Base-by-base conservation (phyloP, 177 flowering plant species). In the Vitis hybrid region DNA sequence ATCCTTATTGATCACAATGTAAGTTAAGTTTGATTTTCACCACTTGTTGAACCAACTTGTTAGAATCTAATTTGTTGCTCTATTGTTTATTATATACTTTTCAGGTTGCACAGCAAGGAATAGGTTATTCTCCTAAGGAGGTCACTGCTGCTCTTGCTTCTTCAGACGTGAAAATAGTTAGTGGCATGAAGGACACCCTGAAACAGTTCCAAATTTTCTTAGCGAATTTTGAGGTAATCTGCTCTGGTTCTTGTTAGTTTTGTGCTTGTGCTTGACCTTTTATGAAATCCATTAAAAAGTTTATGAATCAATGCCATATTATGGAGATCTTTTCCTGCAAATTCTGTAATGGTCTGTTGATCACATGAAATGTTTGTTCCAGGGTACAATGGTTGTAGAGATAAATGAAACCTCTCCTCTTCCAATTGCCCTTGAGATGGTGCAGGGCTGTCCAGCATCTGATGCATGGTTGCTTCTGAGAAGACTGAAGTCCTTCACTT, bases 361-460 rank as follows among this genome's bases (percentile, higher is more conserved):
- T 5, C 46, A 40, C 46, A 40, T 40, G 46, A 40, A 54, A 6
- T 70, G 12, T 61, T 40, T 74, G 19, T 58, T 78, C 21, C 82
- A 95, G 99, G 98, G 99, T 12, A 88, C 73, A 49, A 88, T 95
- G 94, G 82, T 86, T 61, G 68, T 95, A 49, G 89, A 93, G 82
- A 76, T 91, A 21, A 88, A 76, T 30, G 66, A 72, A 55, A 68
- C 64, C 14, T 88, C 87, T 52, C 52, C 82, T 18, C 48, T 83
- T 60, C 99, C 97, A n/a, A 73, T 91, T 71, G 97, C 83, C 48
- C 74, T 84, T 52, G 93, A 90, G 83, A 86, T 95, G 94, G 75
- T 65, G 52, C 85, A 89, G 83, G 97, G 99, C 2, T 91, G 92
- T 81, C 68, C 87, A 48, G 54, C 83, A 65, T 90, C 93, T 54